Evolutionary conservation across 2,329 filamentous ascomycete genomes (phyloP).

Genomic region (Cercospora nicotianae): DNA sequence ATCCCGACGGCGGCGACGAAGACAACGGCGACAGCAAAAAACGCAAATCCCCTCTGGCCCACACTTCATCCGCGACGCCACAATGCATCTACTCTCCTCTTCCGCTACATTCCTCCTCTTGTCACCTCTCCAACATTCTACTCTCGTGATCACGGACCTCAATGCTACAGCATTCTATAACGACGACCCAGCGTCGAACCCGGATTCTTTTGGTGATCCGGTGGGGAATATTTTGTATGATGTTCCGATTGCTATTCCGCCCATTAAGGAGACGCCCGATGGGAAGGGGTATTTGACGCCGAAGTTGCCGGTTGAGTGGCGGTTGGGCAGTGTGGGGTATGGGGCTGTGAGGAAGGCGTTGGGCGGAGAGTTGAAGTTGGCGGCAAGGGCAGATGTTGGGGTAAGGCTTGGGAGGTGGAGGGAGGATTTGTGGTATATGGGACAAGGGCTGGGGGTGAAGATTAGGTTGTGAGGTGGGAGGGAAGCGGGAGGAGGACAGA

Average conservation of each 20-base stretch:
- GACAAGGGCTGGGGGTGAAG: slow-evolving; percentile 49
- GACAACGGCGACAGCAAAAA: slow-evolving; percentile 50
- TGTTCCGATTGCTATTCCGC: slow-evolving; percentile 72
- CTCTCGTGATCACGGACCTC: slow-evolving; percentile 73
- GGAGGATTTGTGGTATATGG: slow-evolving; percentile 60
- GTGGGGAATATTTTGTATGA: slow-evolving; percentile 77
- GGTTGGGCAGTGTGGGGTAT: slow-evolving; percentile 73
- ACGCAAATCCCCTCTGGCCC: slow-evolving; percentile 47
- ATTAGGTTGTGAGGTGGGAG: slow-evolving; percentile 43
- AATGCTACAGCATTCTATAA: slow-evolving; percentile 79
- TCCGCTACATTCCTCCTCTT: slow-evolving; percentile 80
- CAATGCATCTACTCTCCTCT: slow-evolving; percentile 80
- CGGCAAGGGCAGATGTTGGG: slow-evolving; percentile 73
- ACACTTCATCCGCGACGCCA: slow-evolving; percentile 81
- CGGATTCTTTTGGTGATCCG: not conserved
- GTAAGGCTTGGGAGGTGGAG: slow-evolving; percentile 73
- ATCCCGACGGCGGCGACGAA: slow-evolving; percentile 41
- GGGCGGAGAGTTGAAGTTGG: slow-evolving; percentile 75
- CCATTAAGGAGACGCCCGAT: slow-evolving; percentile 41
- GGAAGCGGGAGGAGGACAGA: not conserved
- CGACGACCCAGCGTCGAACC: slow-evolving; percentile 49
- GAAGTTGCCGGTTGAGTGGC: slow-evolving; percentile 78
- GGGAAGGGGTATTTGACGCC: slow-evolving; percentile 68
- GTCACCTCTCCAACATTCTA: slow-evolving; percentile 73
- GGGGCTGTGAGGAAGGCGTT: slow-evolving; percentile 77